These are phyloP conservation scores for Phytophthora pluvialis DNA, from an alignment of 352 stramenopile species.

Conservation along the genomic window DNA sequence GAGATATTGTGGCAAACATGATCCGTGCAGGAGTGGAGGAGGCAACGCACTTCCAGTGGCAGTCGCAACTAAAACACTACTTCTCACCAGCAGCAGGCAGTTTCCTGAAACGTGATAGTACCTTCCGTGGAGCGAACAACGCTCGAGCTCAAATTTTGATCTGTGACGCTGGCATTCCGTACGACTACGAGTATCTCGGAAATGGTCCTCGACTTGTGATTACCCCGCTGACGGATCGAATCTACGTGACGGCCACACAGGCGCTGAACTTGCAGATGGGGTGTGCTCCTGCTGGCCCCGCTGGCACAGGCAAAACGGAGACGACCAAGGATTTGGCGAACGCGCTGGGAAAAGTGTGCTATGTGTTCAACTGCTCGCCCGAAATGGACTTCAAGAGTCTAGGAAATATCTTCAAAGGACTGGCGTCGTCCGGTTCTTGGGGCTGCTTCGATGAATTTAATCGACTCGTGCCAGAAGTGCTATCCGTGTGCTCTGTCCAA, in stretches of 20 bases:
- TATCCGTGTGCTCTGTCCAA: slow-evolving; percentile 95
- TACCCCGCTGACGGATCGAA: slow-evolving; percentile 95
- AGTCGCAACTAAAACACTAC: slow-evolving; percentile 96
- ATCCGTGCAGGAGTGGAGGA: slow-evolving; percentile 90
- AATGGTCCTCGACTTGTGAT: slow-evolving; percentile 95
- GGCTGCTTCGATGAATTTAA: slow-evolving; percentile 98
- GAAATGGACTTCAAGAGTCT: slow-evolving; percentile 97
- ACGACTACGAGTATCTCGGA: slow-evolving; percentile 97
- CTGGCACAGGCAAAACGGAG: slow-evolving; percentile 95
- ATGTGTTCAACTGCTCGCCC: slow-evolving; percentile 96
- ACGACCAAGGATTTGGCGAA: slow-evolving; percentile 96
- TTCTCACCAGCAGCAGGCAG: slow-evolving; percentile 88
- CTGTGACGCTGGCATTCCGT: slow-evolving; percentile 93
- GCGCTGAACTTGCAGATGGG: slow-evolving; percentile 94
- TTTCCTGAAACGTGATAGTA: slow-evolving; percentile 92
- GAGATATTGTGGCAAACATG: slow-evolving; percentile 97
- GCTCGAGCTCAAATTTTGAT: slow-evolving; percentile 90
- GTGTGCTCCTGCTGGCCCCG: slow-evolving; percentile 80
- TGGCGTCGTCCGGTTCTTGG: slow-evolving; percentile 95
- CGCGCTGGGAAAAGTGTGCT: slow-evolving; percentile 95
- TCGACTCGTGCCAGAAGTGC: slow-evolving; percentile 93
- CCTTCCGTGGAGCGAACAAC: slow-evolving; percentile 85
- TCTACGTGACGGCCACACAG: slow-evolving; percentile 96
- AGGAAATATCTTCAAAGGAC: slow-evolving; percentile 97
- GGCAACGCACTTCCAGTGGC: slow-evolving; percentile 92